Conservation (phyloP, 2,329 filamentous ascomycete species). For the Fusarium dlaminii region DNA sequence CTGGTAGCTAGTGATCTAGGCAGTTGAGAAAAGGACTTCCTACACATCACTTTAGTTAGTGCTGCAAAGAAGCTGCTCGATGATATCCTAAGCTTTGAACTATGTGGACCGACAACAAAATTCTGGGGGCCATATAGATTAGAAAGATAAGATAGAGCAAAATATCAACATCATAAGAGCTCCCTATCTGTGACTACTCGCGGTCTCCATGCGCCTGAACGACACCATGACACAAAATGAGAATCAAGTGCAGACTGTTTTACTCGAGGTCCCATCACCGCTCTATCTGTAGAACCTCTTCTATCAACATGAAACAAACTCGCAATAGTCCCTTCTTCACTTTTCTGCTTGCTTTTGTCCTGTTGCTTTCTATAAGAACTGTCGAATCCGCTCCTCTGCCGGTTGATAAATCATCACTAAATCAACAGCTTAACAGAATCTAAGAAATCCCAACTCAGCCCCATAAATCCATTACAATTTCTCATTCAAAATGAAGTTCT, state of each 20-base stretch:
- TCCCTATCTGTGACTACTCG: rapidly evolving
- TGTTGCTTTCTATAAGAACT: background rate
- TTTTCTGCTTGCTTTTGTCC: rapidly evolving
- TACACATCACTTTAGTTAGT: rapidly evolving
- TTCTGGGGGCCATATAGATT: rapidly evolving
- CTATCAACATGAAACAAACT: background rate
- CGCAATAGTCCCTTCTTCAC: rapidly evolving
- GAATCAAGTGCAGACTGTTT: background rate
- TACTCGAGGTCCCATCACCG: background rate
- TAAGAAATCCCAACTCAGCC: background rate
- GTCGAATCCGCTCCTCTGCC: background rate
- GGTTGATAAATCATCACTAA: background rate
- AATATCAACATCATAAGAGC: rapidly evolving
- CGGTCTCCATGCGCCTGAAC: background rate
- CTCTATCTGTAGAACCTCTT: background rate
- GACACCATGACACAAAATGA: background rate
- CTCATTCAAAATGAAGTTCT: background rate
- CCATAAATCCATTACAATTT: rapidly evolving
- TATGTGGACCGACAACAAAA: rapidly evolving
- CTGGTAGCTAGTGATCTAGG: background rate
- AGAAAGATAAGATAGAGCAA: background rate
- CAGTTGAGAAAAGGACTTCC: background rate
- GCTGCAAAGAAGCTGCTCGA: rapidly evolving
- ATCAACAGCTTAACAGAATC: background rate
- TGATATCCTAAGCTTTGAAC: background rate